Evolutionary conservation across 495 filamentous ascomycete species (phyloP), one percentile per base, ranked within the genome.

Genomic region (Penicillium cosmopolitanum): DNA sequence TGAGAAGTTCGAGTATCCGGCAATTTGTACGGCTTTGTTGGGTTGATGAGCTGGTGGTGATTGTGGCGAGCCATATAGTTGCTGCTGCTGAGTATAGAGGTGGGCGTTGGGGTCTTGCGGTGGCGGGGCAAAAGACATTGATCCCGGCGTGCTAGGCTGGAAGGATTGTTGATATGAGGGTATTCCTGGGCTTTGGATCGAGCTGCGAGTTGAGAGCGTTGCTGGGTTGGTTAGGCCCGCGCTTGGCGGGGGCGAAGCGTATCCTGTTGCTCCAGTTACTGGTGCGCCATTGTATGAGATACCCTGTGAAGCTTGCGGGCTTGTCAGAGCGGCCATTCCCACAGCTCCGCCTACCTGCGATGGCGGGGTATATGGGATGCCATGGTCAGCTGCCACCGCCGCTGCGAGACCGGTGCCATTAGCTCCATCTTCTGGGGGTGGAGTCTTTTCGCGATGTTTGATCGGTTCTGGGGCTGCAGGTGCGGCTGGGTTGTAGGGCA

Each of bases 401-500:
- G 85, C 85, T 50, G 82, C 81, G 10, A 96, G 78, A 3, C 90
- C 91, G 36, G 91, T 92, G 11, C 88, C 86, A 33, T 76, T 75
- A 43, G 78, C 85, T 33, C 87, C 89, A 65, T 94, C 89, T 13
- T 83, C 81, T 33, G 89, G 89, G 7, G 93, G 93, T 9, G 92
- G 92, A 0, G 93, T 96, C 79, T 96, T 95, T 75, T 97, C 92
- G 50, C 93, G 86, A 64, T 93, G 85, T 53, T 86, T 82, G 64
- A 96, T 89, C 13, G 85, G 86, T 67, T 97, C 93, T 4, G 93
- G 90, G 2, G 91, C 91, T 3, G 93, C 79, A 11, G 93, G 93
- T 1, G 93, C 92, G 0, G 93, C 92, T 1, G 93, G 93, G 72
- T 97, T 97, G 64, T 97, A 97, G 2, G 91, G 84, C 53, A 95